Conservation (phyloP, 768 basidiomycete species). For the Amanita subjunquillea region DNA sequence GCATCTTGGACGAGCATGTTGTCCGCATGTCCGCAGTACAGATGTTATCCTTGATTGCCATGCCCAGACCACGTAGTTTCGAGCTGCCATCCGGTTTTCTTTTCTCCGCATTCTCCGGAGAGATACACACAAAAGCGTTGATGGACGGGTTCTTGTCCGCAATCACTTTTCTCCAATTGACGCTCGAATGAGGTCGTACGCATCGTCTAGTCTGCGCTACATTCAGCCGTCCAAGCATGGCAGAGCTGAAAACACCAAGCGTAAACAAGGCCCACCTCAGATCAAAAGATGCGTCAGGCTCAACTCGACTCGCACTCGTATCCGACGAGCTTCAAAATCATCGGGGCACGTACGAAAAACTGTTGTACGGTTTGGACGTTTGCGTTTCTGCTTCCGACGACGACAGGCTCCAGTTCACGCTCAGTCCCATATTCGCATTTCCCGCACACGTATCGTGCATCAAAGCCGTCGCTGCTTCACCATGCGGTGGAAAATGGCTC, state of each 20-base stretch:
- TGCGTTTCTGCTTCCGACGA: conserved; percentile 21
- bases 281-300: no score
- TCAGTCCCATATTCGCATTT: conserved; percentile 89
- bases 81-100: conserved; percentile 8
- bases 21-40: conserved; percentile 51
- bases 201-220: neutral
- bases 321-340: conserved; percentile 67
- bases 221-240: conserved; percentile 1
- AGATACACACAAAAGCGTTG: conserved; percentile 45
- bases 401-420: conserved; percentile 19
- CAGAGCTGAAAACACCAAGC: neutral
- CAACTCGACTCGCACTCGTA: conserved; percentile 11
- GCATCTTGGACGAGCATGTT: conserved; percentile 72
- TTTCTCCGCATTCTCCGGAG: conserved; percentile 7
- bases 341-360: conserved; percentile 96
- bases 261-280: neutral
- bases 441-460: conserved; percentile 94
- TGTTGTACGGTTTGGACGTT: conserved; percentile 85
- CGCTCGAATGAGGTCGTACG: neutral
- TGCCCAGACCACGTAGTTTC: conserved; percentile 29
- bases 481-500: conserved; percentile 89
- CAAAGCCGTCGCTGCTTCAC: conserved; percentile 82
- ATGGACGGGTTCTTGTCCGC: conserved; percentile 27
- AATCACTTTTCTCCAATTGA: conserved; percentile 20
- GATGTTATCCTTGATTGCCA: conserved; percentile 87